Percentiles rank a stretch among this genome's conserved stretches.
Conservation (phyloP, 176 grass and related monocot genomes). For the Microstegium vimineum region DNA sequence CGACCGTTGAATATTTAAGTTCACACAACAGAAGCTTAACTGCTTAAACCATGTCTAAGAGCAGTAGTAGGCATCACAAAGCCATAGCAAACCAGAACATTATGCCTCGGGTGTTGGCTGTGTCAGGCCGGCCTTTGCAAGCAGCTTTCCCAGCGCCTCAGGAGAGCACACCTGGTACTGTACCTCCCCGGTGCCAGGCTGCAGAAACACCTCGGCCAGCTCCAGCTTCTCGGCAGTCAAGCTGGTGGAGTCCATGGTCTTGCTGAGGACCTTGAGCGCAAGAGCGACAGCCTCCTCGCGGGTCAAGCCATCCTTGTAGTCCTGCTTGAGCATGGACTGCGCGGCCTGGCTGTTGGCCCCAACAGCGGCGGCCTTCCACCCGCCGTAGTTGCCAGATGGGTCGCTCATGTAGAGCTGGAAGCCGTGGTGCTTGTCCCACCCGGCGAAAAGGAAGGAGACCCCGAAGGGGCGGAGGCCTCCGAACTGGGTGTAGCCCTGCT, state of each 20-base stretch:
- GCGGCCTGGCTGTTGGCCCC: slow-evolving; percentile 93
- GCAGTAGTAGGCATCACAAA: slow-evolving; percentile 26
- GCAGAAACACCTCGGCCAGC: slow-evolving; percentile 81
- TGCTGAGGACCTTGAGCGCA: slow-evolving; percentile 84
- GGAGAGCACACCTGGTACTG: slow-evolving; percentile 84
- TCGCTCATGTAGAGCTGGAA: slow-evolving; percentile 98
- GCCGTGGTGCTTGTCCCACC: slow-evolving; percentile 82
- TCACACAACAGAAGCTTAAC: slow-evolving; percentile 33
- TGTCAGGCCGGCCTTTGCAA: slow-evolving; percentile 59
- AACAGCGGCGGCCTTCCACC: slow-evolving; percentile 86
- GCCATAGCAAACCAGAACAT: slow-evolving; percentile 35
- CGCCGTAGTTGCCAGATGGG: slow-evolving; percentile 82
- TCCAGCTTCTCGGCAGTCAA: slow-evolving; percentile 79
- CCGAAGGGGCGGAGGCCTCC: slow-evolving; percentile 91
- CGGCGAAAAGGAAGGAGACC: slow-evolving; percentile 90
- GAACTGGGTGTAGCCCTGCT: slow-evolving; percentile 95
- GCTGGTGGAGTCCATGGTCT: slow-evolving; percentile 94
- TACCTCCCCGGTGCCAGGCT: slow-evolving; percentile 55
- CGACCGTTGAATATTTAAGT: slow-evolving; percentile 31
- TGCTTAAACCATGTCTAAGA: slow-evolving; percentile 44
- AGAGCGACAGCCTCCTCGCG: slow-evolving; percentile 79
- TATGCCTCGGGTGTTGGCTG: slow-evolving; percentile 51
- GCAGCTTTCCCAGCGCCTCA: slow-evolving; percentile 55
- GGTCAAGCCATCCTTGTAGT: slow-evolving; percentile 78
- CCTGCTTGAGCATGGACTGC: slow-evolving; percentile 95